Percentiles rank a stretch among this genome's conserved stretches.
phyloP scores from a whole-genome alignment of 495 filamentous ascomycete genomes.

The Penicillium coffeae region DNA sequence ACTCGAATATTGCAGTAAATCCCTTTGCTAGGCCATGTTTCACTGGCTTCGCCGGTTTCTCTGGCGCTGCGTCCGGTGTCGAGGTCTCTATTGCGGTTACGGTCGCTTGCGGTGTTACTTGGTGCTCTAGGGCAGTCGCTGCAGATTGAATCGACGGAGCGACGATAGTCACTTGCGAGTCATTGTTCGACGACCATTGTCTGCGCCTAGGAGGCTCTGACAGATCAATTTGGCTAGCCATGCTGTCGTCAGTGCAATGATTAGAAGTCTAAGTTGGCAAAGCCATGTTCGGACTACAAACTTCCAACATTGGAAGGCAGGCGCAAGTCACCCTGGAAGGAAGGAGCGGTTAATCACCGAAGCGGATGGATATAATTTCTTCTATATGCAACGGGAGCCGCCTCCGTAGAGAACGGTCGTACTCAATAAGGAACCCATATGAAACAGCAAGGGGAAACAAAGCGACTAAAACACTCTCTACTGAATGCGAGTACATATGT shows the following conservation, averaged over 20 bases:
- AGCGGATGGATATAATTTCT: constrained; percentile 17
- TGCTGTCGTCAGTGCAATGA: neutral
- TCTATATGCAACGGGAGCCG: constrained; percentile 27
- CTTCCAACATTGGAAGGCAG: too few species aligned
- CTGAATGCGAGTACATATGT: constrained; percentile 19
- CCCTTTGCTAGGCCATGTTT: constrained; percentile 9
- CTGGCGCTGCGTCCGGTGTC: neutral
- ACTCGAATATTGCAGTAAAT: constrained; percentile 48
- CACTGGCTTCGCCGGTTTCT: neutral
- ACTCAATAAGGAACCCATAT: constrained; percentile 13
- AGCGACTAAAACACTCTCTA: constrained; percentile 7
- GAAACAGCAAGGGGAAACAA: constrained; percentile 14
- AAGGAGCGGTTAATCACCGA: constrained; percentile 7
- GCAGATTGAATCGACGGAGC: neutral
- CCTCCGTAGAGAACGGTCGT: constrained; percentile 17
- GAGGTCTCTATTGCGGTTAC: too few species aligned
- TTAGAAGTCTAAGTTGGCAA: neutral
- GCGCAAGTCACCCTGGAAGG: too few species aligned
- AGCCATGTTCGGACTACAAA: too few species aligned
- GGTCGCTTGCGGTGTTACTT: too few species aligned
- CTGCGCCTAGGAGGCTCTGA: constrained; percentile 6
- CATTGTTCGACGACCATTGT: constrained; percentile 4
- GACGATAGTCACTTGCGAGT: neutral
- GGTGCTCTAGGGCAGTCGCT: constrained; percentile 1
- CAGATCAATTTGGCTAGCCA: constrained; percentile 9